Percentiles rank a stretch among this genome's conserved stretches.
These are phyloP conservation scores for Corymbia citriodora DNA, from an alignment of 441 rosid species.

Conservation along the genomic window DNA sequence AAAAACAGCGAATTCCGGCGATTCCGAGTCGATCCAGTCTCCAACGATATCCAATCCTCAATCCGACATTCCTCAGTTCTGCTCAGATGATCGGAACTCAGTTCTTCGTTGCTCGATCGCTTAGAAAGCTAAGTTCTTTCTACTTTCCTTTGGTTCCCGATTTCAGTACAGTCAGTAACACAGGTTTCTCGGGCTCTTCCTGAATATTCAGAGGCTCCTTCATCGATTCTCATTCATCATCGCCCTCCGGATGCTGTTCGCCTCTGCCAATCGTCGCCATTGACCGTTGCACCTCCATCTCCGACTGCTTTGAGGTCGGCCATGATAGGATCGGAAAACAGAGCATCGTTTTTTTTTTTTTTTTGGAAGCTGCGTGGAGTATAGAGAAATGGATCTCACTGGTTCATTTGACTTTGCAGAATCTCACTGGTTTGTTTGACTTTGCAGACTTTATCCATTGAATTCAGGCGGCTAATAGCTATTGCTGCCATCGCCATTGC, in stretches of 20 bases:
- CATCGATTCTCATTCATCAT: background rate
- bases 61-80: background rate
- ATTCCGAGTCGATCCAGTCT: background rate
- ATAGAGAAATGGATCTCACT: background rate
- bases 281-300: accelerated
- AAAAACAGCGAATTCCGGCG: background rate
- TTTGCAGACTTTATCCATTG: background rate
- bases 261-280: background rate
- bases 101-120: background rate
- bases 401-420: background rate
- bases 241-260: background rate
- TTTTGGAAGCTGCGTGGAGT: background rate
- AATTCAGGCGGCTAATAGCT: background rate
- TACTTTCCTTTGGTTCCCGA: background rate
- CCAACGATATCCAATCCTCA: background rate
- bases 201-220: background rate
- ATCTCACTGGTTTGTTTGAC: background rate
- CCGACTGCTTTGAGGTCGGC: background rate
- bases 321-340: background rate
- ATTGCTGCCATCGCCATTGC: too few relatives aligned
- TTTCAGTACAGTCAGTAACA: background rate
- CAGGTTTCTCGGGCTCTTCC: too few relatives aligned
- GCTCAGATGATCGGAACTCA: background rate
- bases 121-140: background rate
- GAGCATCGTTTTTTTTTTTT: background rate